A percentile compares a stretch with the other conserved stretches of the same genome.
Conservation (phyloP, 176 grass and related monocot genomes). For the Oryza glaberrima region DNA sequence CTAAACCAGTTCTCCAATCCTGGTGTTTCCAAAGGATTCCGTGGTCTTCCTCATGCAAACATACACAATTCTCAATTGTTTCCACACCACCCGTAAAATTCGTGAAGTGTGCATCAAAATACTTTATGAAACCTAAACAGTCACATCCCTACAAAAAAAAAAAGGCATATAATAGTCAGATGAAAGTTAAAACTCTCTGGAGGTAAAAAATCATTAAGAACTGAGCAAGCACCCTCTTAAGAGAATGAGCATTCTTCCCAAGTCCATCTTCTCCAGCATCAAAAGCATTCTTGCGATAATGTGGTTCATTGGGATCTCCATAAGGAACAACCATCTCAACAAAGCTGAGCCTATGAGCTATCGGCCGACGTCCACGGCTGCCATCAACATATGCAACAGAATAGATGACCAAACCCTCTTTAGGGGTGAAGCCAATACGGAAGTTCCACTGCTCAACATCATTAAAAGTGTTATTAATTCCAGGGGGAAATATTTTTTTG, state of each 20-base stretch:
- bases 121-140: constrained; percentile 96
- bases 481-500: constrained; percentile 2
- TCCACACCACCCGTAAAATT: constrained; percentile 95
- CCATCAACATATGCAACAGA: constrained; percentile 97
- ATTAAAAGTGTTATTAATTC: constrained; percentile 14
- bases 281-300: constrained; percentile 99
- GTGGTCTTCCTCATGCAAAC: constrained; percentile 98
- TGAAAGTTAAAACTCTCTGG: background rate
- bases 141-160: constrained; percentile 84
- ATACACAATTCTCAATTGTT: constrained; percentile 99
- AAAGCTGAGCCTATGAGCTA: constrained; percentile 96
- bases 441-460: constrained; percentile 85
- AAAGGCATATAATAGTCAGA: constrained; percentile 28
- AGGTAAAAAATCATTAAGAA: constrained; percentile 19
- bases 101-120: constrained; percentile 99
- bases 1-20: constrained; percentile 98
- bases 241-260: constrained; percentile 99
- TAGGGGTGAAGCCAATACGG: constrained; percentile 98
- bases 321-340: constrained; percentile 99
- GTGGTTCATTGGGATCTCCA: constrained; percentile 97
- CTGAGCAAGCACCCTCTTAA: constrained; percentile 70
- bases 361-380: constrained; percentile 86
- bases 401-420: constrained; percentile 95
- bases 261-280: constrained; percentile 99
- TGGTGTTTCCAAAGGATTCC: constrained; percentile 99